A percentile compares a stretch with the other conserved stretches of the same genome.
These are phyloP conservation scores for Lecanicillium sp. DNA, from an alignment of 2,329 filamentous ascomycete species.

Conservation along the genomic window DNA sequence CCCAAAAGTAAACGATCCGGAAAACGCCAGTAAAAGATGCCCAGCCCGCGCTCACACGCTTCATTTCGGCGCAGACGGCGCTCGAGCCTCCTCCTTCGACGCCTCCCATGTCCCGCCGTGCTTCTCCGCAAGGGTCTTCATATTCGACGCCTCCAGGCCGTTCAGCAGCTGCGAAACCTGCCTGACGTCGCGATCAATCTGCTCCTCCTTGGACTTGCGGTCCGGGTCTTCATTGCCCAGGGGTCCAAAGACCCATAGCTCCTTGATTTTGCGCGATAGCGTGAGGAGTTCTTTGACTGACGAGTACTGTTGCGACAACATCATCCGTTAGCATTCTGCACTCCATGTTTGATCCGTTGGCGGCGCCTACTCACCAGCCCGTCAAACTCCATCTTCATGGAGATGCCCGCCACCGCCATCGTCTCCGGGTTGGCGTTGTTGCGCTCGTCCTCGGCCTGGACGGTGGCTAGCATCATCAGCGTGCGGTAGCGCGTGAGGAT, in stretches of 20 bases:
- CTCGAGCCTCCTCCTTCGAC: constrained; percentile 9
- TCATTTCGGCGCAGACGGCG: constrained; percentile 1
- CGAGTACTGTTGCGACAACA: constrained; percentile 23
- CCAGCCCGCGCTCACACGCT: not conserved
- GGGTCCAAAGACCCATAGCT: constrained; percentile 37
- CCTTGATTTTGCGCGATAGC: constrained; percentile 35
- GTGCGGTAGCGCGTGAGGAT: constrained; percentile 35
- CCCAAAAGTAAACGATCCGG: not conserved
- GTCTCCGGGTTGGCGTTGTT: constrained; percentile 31
- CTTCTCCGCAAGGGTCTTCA: constrained; percentile 25
- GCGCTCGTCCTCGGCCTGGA: constrained; percentile 31
- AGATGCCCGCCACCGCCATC: constrained; percentile 33
- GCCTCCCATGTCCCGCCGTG: constrained; percentile 30
- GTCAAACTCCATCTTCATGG: constrained; percentile 38
- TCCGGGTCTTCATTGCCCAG: constrained; percentile 29
- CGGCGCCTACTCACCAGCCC: constrained; percentile 23
- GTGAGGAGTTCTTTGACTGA: constrained; percentile 37
- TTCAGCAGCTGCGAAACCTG: constrained; percentile 26
- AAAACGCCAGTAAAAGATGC: not conserved
- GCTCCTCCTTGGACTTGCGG: constrained; percentile 26
- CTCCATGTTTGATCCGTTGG: not conserved
- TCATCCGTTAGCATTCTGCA: no score
- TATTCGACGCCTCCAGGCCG: constrained; percentile 23
- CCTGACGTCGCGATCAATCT: constrained; percentile 27
- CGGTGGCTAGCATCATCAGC: constrained; percentile 35